A percentile compares a stretch with the other conserved stretches of the same genome.
phyloP scores from a whole-genome alignment of 2,329 filamentous ascomycete genomes.

The Xylariaceae sp. region DNA sequence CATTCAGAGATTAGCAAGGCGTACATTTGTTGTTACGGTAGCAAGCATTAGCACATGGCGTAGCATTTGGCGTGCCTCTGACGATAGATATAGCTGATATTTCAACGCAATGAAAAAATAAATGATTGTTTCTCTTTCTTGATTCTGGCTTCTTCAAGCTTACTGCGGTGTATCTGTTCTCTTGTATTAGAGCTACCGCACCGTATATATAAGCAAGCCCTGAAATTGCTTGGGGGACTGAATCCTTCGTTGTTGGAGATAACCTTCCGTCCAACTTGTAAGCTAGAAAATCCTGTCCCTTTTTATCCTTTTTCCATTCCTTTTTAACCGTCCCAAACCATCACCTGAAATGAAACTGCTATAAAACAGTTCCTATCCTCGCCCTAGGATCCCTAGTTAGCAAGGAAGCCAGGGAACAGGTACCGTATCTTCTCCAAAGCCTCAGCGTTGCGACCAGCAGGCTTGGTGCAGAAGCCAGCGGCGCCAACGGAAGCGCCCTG shows the following conservation, averaged over 20 bases:
- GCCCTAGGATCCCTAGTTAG: background rate
- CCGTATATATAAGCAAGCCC: background rate
- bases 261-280: no score
- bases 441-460: slow-evolving; percentile 65
- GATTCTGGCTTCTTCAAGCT: background rate
- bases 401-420: slow-evolving; percentile 77
- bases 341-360: background rate
- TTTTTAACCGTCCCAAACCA: background rate
- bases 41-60: slow-evolving; percentile 4
- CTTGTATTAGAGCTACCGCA: background rate
- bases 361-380: background rate
- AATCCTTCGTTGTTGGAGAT: no score
- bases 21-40: slow-evolving; percentile 13
- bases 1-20: background rate
- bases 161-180: background rate
- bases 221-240: background rate
- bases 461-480: slow-evolving; percentile 75
- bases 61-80: slow-evolving; percentile 7
- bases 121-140: background rate
- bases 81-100: slow-evolving; percentile 1
- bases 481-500: slow-evolving; percentile 72
- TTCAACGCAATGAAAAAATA: no score
- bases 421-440: slow-evolving; percentile 76
- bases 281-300: no score
- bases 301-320: background rate